phyloP scores from a whole-genome alignment of 2,329 filamentous ascomycete genomes.

The Talaromyces atroroseus region DNA sequence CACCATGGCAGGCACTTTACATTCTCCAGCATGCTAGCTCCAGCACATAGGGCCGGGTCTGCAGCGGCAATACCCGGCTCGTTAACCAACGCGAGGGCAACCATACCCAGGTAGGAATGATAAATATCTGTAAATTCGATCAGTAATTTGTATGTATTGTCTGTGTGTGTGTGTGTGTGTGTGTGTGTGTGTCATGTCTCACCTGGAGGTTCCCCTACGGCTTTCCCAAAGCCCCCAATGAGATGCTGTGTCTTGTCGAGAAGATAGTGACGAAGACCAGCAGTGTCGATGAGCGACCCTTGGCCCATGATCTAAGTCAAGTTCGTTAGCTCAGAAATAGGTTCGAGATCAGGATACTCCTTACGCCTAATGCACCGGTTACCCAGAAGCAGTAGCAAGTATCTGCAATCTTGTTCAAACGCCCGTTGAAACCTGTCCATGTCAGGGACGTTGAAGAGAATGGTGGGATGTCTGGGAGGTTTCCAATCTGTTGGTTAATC shows the following conservation, averaged over 20 bases:
- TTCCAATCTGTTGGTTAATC: conserved; percentile 22
- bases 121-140: conserved; percentile 57
- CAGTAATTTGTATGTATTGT: neutral
- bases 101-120: conserved; percentile 83
- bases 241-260: conserved; percentile 80
- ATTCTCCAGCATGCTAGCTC: conserved; percentile 42
- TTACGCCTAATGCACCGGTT: conserved; percentile 55
- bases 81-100: conserved; percentile 67
- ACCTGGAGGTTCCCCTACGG: conserved; percentile 63
- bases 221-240: conserved; percentile 77
- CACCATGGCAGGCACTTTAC: conserved; percentile 39
- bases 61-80: conserved; percentile 65
- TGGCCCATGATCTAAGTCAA: conserved; percentile 52
- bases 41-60: conserved; percentile 72
- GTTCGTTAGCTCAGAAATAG: conserved; percentile 11
- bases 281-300: conserved; percentile 52
- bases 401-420: conserved; percentile 85
- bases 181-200: conserved; percentile 16
- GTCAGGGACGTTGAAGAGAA: conserved; percentile 30
- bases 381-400: conserved; percentile 98
- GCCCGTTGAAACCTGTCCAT: conserved; percentile 77
- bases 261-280: conserved; percentile 68
- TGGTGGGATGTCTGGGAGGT: conserved; percentile 23
- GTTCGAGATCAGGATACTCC: conserved; percentile 4
- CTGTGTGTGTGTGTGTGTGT: too few species aligned